A percentile compares a stretch with the other conserved stretches of the same genome.
phyloP scores from a whole-genome alignment of 2,329 filamentous ascomycete genomes.

The Blastomyces parvus region DNA sequence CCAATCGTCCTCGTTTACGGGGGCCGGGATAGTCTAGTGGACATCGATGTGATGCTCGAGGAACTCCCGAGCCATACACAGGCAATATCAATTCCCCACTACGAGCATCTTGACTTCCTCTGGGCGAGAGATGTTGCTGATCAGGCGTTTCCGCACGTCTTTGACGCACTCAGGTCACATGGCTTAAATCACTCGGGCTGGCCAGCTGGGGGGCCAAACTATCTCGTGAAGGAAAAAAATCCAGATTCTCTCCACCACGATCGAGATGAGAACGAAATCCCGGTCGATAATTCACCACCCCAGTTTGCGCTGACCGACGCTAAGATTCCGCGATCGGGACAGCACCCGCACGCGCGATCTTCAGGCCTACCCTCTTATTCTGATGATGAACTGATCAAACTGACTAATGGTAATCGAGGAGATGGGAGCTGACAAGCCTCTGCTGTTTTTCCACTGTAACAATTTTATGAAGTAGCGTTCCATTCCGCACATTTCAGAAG shows the following conservation, averaged over 20 bases:
- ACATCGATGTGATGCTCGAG: constrained; percentile 84
- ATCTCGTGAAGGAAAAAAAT: neutral
- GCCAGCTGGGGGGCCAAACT: neutral
- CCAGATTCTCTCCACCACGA: neutral
- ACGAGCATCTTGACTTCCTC: constrained; percentile 93
- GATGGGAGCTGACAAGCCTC: neutral
- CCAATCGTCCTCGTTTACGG: constrained; percentile 91
- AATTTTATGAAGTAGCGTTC: neutral
- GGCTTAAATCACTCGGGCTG: constrained; percentile 17
- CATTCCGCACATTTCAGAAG: neutral
- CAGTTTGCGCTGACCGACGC: neutral
- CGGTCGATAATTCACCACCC: neutral
- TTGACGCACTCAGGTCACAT: constrained; percentile 71
- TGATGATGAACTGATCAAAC: neutral
- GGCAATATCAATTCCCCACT: constrained; percentile 78
- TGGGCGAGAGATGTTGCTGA: constrained; percentile 81
- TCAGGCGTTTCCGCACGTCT: constrained; percentile 83
- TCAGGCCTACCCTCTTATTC: constrained; percentile 2
- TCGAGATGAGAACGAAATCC: neutral
- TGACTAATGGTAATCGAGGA: neutral
- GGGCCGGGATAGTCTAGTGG: constrained; percentile 84
- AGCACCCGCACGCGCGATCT: neutral
- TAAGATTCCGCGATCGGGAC: neutral
- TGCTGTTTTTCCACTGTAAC: neutral
- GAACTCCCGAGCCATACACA: constrained; percentile 78